These are phyloP conservation scores for Saturnispora silvae DNA, from an alignment of 805 yeast genomes.

Conservation along the genomic window DNA sequence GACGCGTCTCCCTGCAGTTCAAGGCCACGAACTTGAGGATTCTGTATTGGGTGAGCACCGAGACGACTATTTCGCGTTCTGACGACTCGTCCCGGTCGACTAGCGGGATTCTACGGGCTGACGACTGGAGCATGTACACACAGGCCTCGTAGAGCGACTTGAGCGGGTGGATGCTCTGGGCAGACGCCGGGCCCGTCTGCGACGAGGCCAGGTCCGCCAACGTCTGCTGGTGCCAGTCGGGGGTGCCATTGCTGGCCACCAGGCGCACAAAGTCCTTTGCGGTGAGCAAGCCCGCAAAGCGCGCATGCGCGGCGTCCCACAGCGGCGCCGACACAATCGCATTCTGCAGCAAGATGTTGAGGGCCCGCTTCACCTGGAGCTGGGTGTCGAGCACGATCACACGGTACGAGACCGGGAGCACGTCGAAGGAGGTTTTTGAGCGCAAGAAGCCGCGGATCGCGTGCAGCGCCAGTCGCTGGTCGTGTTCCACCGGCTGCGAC, in stretches of 20 bases:
- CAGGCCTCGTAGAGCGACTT: constrained; percentile 87
- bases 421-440: constrained; percentile 92
- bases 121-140: constrained; percentile 76
- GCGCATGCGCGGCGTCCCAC: constrained; percentile 84
- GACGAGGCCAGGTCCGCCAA: background rate
- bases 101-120: constrained; percentile 87
- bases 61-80: constrained; percentile 86
- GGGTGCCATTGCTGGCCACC: constrained; percentile 27
- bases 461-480: constrained; percentile 65
- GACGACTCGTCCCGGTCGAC: constrained; percentile 91
- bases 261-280: constrained; percentile 90
- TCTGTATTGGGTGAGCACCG: constrained; percentile 92
- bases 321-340: constrained; percentile 93
- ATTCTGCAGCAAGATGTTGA: constrained; percentile 83
- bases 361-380: constrained; percentile 76
- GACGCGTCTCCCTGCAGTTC: constrained; percentile 89
- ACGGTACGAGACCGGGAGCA: constrained; percentile 88
- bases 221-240: background rate
- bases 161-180: constrained; percentile 75
- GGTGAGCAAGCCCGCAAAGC: constrained; percentile 90
- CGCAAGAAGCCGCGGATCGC: constrained; percentile 78
- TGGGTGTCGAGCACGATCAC: constrained; percentile 90
- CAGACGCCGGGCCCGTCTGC: background rate
- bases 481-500: constrained; percentile 33
- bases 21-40: constrained; percentile 90